phyloP scores from a whole-genome alignment of 495 filamentous ascomycete species.

The Hypoxylon intermedium region DNA sequence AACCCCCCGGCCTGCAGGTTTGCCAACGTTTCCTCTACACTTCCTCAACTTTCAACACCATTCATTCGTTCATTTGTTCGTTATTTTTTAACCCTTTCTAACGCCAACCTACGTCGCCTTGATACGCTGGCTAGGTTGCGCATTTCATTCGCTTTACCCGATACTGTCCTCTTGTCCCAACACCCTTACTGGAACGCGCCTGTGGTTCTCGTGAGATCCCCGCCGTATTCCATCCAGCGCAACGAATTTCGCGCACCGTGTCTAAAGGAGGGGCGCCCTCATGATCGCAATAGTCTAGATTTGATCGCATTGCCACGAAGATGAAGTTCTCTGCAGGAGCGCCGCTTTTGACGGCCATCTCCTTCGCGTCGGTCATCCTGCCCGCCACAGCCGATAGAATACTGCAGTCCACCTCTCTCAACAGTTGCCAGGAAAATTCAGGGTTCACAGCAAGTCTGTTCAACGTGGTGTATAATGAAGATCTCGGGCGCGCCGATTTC shows the following conservation, averaged over 20 bases:
- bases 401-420: conserved; percentile 77
- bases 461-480: conserved; percentile 78
- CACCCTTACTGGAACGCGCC: no score
- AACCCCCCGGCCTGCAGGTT: neutral
- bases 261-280: neutral
- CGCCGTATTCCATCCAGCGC: conserved; percentile 1
- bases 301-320: conserved; percentile 16
- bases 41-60: neutral
- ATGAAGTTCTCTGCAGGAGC: conserved; percentile 26
- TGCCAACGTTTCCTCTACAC: conserved; percentile 1
- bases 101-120: neutral
- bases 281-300: neutral
- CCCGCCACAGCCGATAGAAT: conserved; percentile 44
- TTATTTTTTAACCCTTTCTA: neutral
- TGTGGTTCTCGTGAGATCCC: neutral
- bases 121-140: conserved; percentile 4
- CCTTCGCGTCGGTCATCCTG: conserved; percentile 43
- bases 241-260: conserved; percentile 5
- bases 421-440: conserved; percentile 77
- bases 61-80: conserved; percentile 10
- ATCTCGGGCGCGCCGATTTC: conserved; percentile 71
- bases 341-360: conserved; percentile 27
- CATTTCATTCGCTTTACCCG: conserved; percentile 29
- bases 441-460: conserved; percentile 85
- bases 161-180: neutral